Conservation (phyloP, 306 rosid genomes). For the Clitoria ternatea region DNA sequence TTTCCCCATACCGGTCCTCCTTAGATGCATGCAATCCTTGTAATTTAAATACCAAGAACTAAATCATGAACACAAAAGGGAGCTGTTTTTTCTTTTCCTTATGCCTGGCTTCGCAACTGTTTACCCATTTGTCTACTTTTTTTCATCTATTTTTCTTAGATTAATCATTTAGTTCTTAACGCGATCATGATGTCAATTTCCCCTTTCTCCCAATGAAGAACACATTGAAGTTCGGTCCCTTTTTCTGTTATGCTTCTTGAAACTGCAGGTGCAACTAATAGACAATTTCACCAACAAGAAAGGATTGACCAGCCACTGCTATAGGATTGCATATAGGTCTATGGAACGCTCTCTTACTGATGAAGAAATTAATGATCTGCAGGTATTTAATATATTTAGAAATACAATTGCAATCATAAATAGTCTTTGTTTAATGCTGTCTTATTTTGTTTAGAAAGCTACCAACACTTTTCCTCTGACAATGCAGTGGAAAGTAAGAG, state of each 20-base stretch:
- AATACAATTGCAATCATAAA: not conserved
- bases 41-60: not conserved
- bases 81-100: not conserved
- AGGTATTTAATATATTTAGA: constrained; percentile 33
- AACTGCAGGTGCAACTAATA: constrained; percentile 70
- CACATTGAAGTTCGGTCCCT: not conserved
- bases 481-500: constrained; percentile 61
- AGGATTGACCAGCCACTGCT: constrained; percentile 97
- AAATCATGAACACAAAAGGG: not conserved
- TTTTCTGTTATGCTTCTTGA: constrained; percentile 24
- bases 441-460: constrained; percentile 6
- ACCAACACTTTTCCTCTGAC: not conserved
- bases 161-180: not conserved
- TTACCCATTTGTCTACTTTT: not conserved
- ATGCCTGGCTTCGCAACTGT: not conserved
- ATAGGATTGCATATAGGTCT: constrained; percentile 87
- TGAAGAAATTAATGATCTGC: constrained; percentile 74
- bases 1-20: not conserved
- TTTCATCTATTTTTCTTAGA: not conserved
- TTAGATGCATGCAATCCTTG: not conserved
- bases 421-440: not conserved
- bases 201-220: not conserved
- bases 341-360: constrained; percentile 98
- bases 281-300: constrained; percentile 97
- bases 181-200: not conserved